Evolutionary conservation across 106 monocot genomes (phyloP).

Genomic region (Dioscorea alata): DNA sequence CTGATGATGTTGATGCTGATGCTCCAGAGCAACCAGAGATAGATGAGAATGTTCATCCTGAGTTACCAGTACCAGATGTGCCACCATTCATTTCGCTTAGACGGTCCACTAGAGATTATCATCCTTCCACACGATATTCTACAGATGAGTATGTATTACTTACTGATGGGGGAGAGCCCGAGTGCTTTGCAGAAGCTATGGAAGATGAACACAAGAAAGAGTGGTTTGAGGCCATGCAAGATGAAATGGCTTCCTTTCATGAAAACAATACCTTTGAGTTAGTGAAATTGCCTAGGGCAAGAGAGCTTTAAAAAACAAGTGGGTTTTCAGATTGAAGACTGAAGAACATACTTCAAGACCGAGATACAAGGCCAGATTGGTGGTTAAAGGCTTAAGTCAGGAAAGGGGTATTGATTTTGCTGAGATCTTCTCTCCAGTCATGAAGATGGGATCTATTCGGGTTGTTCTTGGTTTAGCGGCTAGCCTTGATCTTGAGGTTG

Average conservation of each 20-base stretch:
- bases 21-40: too few species aligned
- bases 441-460: background rate
- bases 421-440: background rate
- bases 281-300: too few species aligned
- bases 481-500: background rate
- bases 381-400: too few species aligned
- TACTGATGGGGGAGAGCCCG: too few species aligned
- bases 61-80: background rate
- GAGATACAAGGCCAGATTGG: background rate
- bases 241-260: background rate
- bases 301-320: background rate
- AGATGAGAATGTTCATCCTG: background rate
- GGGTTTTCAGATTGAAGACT: background rate
- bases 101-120: too few species aligned
- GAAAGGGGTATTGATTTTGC: background rate
- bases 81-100: too few species aligned
- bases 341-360: background rate
- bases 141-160: too few species aligned
- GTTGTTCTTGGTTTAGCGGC: background rate
- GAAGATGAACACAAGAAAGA: background rate
- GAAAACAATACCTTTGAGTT: too few species aligned
- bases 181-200: background rate
- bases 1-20: background rate
- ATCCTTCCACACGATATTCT: too few species aligned
- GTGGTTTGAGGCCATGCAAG: background rate